Conservation (phyloP, 2,329 filamentous ascomycete species). For the Rutstroemia sp. region DNA sequence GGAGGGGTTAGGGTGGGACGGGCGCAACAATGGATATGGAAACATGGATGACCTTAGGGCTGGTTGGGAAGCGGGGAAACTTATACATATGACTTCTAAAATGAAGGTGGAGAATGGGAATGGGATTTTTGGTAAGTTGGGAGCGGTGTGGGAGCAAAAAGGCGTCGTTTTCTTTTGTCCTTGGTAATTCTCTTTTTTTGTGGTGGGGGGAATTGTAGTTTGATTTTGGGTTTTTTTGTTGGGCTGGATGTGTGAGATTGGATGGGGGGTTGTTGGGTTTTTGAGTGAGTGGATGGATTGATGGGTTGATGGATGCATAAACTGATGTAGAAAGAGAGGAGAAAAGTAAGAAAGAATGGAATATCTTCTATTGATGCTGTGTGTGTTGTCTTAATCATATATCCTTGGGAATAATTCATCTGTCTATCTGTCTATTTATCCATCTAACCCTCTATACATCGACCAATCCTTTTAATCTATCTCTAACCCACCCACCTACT, state of each 20-base stretch:
- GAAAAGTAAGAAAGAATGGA: neutral
- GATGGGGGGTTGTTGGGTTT: neutral
- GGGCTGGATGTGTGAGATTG: neutral
- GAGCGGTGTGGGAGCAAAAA: too few relatives aligned
- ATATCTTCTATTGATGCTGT: neutral
- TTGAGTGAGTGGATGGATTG: too few relatives aligned
- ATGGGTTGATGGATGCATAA: neutral
- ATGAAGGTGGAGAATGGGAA: too few relatives aligned
- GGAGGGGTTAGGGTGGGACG: too few relatives aligned
- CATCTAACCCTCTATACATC: neutral
- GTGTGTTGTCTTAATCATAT: neutral
- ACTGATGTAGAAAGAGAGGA: neutral
- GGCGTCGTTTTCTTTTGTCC: too few relatives aligned
- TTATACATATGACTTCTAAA: neutral
- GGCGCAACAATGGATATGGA: neutral
- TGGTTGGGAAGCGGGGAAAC: neutral
- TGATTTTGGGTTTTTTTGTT: neutral
- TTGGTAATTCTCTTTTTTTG: neutral
- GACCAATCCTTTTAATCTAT: neutral
- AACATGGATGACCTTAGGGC: neutral
- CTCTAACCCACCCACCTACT: neutral
- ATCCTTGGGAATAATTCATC: neutral
- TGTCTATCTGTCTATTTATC: too few relatives aligned
- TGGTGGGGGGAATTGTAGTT: too few relatives aligned
- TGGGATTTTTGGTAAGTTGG: too few relatives aligned